Conservation (phyloP, 768 basidiomycete genomes). For the Naganishia vishniacii region DNA sequence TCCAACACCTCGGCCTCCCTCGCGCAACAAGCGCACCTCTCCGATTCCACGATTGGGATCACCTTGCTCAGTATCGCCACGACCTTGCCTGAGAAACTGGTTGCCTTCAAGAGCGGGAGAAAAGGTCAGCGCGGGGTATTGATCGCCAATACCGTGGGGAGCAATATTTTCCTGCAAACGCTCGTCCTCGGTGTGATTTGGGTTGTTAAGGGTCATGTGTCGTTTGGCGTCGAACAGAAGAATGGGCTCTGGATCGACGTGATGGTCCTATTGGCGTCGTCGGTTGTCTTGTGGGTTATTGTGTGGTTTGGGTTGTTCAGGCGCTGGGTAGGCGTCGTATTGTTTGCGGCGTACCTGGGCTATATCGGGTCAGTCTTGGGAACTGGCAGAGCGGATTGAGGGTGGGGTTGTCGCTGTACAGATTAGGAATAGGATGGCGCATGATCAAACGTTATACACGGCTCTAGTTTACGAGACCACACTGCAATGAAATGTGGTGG, state of each 20-base stretch:
- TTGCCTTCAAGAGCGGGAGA: constrained; percentile 30
- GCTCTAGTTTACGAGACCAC: no score
- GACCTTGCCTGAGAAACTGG: constrained; percentile 37
- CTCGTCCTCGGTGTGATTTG: constrained; percentile 32
- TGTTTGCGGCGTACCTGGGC: constrained; percentile 18
- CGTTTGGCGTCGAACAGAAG: background rate
- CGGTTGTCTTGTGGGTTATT: constrained; percentile 14
- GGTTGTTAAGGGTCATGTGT: background rate
- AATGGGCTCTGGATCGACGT: constrained; percentile 24
- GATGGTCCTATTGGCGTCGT: constrained; percentile 1
- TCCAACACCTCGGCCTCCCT: constrained; percentile 22
- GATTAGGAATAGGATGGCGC: no score
- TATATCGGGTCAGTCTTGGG: constrained; percentile 18
- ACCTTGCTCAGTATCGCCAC: constrained; percentile 33
- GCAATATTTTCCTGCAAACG: constrained; percentile 34
- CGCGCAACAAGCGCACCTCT: constrained; percentile 27
- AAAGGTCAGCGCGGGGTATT: constrained; percentile 32
- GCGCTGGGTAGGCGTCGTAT: constrained; percentile 20
- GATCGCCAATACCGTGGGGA: constrained; percentile 34
- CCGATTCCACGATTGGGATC: constrained; percentile 30
- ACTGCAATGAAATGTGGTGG: no score
- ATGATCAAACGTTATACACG: no score
- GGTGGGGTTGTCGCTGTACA: background rate
- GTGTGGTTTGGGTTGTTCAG: constrained; percentile 24
- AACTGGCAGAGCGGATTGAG: background rate